Evolutionary conservation across 106 monocot genomes (phyloP).

Genomic region (Apostasia ramifera): DNA sequence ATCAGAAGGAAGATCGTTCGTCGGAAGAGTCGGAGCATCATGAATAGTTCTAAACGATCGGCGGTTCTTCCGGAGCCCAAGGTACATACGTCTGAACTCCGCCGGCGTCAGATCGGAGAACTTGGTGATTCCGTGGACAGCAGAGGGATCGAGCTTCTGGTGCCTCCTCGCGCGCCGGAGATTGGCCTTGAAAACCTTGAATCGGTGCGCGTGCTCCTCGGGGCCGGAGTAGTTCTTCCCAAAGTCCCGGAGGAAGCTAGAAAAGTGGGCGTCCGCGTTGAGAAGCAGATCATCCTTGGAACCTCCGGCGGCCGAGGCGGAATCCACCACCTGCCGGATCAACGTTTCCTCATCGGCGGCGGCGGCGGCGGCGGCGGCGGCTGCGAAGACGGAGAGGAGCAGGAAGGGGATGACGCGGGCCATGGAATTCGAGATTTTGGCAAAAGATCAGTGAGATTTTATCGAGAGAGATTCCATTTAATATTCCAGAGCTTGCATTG

Average conservation of each 20-base stretch:
- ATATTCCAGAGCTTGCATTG: no score
- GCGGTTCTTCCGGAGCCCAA: conserved; percentile 34
- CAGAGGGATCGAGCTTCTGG: conserved; percentile 70
- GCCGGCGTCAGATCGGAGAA: conserved; percentile 76
- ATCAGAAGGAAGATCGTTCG: conserved; percentile 55
- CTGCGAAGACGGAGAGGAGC: not conserved
- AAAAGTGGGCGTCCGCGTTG: conserved; percentile 10
- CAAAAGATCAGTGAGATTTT: no score
- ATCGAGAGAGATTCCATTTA: no score
- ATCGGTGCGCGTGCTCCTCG: conserved; percentile 2
- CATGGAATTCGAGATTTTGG: not conserved
- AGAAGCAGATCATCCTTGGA: conserved; percentile 3
- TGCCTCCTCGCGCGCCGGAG: conserved; percentile 40
- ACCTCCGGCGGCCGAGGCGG: not conserved
- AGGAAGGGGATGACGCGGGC: not conserved
- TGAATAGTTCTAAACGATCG: conserved; percentile 1
- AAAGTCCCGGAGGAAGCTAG: conserved; percentile 1
- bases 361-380: not conserved
- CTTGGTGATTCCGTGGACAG: conserved; percentile 73
- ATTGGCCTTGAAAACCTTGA: conserved; percentile 11
- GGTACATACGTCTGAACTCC: conserved; percentile 49
- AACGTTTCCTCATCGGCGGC: conserved; percentile 1
- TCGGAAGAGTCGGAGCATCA: conserved; percentile 63
- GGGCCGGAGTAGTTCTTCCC: not conserved
- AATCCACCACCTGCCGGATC: conserved; percentile 7